Conservation (phyloP, 805 yeast species). For the Zygosaccharomyces gambellarensis region DNA sequence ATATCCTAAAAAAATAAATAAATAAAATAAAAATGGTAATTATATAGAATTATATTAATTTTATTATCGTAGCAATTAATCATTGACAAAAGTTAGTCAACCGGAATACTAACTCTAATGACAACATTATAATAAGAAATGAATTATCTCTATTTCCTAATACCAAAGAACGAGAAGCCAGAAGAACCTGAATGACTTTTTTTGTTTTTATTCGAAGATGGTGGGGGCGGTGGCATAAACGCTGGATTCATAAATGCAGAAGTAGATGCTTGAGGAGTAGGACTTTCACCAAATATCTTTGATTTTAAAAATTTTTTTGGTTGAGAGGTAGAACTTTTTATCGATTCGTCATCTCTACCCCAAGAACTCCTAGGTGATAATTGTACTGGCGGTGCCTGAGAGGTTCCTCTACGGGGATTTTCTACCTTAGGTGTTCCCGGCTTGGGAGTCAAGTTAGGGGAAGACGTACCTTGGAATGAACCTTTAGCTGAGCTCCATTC, state of each 20-base stretch:
- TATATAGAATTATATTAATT: background rate
- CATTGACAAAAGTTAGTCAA: background rate
- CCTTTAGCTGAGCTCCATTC: constrained; percentile 1
- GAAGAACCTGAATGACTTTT: constrained; percentile 9
- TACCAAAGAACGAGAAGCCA: constrained; percentile 22
- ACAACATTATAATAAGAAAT: background rate
- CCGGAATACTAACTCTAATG: background rate
- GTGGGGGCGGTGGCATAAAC: constrained; percentile 15
- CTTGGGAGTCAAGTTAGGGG: background rate
- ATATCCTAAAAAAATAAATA: background rate
- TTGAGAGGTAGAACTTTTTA: constrained; percentile 3
- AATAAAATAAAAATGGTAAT: background rate
- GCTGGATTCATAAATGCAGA: constrained; percentile 19
- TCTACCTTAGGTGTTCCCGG: constrained; percentile 3
- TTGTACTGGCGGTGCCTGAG: constrained; percentile 7
- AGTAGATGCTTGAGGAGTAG: constrained; percentile 3
- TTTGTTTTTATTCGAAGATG: constrained; percentile 11
- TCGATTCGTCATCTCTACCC: constrained; percentile 6
- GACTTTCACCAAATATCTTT: constrained; percentile 5
- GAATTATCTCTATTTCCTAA: constrained; percentile 11
- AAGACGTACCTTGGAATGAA: background rate
- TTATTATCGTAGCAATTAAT: background rate
- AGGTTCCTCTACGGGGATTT: constrained; percentile 10
- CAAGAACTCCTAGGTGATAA: constrained; percentile 22
- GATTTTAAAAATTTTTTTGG: constrained; percentile 5